Base-by-base conservation (phyloP, 2,329 filamentous ascomycete species). In the Diaporthe sp. region DNA sequence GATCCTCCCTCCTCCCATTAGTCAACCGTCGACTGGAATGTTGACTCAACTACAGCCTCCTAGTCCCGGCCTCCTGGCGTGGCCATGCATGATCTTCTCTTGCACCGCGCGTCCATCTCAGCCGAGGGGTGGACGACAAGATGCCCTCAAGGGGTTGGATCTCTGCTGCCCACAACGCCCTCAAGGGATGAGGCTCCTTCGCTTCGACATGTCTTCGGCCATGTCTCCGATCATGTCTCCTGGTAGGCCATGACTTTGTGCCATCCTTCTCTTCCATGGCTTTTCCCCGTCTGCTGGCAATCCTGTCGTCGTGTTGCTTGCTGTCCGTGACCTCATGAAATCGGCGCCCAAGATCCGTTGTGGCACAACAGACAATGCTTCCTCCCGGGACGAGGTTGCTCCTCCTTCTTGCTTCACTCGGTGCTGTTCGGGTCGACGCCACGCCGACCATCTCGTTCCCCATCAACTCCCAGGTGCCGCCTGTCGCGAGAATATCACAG, bases 391-490 rank as follows among this genome's bases (percentile, higher is more conserved):
- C 49, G 71, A 73, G 49, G 51, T 31, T 12, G 22, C 51, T 74
- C 71, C 60, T 78, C 71, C 81, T 79, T 76, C 77, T 85, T 63
- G 76, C 80, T 49, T 76, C 85, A 73, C 53, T 81, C 55, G 78
- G 77, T 39, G 78, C 84, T 47, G 82, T 82, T n/a, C 78, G 65
- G n/a, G 65, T 77, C n/a, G 9, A 75, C 51, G 82, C 85, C 71
- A 80, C 83, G 25, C 90, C 90, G 15, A 80, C 82, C 34, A 81
- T 88, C 65, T 85, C 87, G 63, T 96, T 96, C 79, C 95, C 95
- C 0, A 88, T 98, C 83, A 97, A 97, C 84, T 92, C 94, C 3
- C 95, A 98, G 83, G 89, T 97, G 1, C 95, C 95, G 44, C 93
- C 93, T 4, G 93, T 96, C 72, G 95, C 94, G 28, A 90, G 94